Evolutionary conservation across 352 stramenopile genomes (phyloP).

Genomic region (Globisporangium splendens): DNA sequence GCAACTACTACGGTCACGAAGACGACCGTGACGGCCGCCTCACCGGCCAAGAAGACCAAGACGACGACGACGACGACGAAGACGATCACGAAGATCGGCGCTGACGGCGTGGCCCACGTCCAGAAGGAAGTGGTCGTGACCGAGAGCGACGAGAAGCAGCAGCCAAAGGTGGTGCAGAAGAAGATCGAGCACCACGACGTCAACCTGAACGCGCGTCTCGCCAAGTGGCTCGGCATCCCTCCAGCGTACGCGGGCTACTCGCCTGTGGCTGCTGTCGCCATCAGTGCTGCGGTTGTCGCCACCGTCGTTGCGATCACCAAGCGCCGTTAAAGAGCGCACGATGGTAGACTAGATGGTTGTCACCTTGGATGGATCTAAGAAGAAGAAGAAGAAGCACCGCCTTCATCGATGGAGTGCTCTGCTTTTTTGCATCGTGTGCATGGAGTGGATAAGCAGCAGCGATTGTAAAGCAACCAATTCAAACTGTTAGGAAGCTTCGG

Average conservation of each 20-base stretch:
- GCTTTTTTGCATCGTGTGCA: no score
- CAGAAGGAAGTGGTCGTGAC: neutral
- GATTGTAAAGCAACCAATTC: no score
- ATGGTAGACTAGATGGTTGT: no score
- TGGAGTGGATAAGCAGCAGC: no score
- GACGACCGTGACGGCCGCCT: conserved; percentile 18
- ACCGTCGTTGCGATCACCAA: no score
- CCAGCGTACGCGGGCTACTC: conserved; percentile 28
- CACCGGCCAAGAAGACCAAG: conserved; percentile 19
- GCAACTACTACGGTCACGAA: no score
- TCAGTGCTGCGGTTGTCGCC: conserved; percentile 10
- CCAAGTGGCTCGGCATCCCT: conserved; percentile 26
- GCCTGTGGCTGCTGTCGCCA: conserved; percentile 18
- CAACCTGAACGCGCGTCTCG: conserved; percentile 11
- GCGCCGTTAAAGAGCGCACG: no score
- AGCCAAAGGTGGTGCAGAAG: neutral
- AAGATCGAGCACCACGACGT: neutral
- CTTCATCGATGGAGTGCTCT: no score
- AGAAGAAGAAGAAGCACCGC: no score
- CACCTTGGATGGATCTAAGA: no score
- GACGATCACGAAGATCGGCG: conserved; percentile 3
- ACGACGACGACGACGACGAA: neutral
- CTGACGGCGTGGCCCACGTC: neutral
- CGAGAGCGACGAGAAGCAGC: neutral
- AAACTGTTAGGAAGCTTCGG: no score